Percentiles rank a stretch among this genome's conserved stretches.
These are phyloP conservation scores for Botrytis squamosa DNA, from an alignment of 2,329 filamentous ascomycete species.

Conservation along the genomic window DNA sequence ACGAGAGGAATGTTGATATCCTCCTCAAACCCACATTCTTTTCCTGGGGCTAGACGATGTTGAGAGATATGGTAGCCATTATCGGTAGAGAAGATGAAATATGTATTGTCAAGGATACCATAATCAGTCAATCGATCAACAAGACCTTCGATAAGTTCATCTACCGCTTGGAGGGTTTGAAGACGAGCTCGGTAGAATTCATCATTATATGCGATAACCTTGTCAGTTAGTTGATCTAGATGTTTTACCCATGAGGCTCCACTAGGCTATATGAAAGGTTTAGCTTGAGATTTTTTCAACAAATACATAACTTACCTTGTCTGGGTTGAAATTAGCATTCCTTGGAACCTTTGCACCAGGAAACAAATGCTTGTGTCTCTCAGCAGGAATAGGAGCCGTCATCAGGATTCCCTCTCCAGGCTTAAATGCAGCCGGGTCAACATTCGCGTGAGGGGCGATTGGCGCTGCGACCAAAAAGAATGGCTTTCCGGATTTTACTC, in stretches of 20 bases:
- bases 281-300: neutral
- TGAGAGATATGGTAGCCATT: slow-evolving; percentile 55
- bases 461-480: slow-evolving; percentile 69
- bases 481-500: slow-evolving; percentile 51
- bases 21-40: slow-evolving; percentile 51
- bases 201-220: slow-evolving; percentile 49
- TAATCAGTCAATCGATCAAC: slow-evolving; percentile 44
- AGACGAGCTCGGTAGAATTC: slow-evolving; percentile 53
- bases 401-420: slow-evolving; percentile 35
- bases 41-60: slow-evolving; percentile 51
- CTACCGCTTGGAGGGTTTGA: slow-evolving; percentile 53
- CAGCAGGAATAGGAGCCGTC: slow-evolving; percentile 55
- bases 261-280: slow-evolving; percentile 37
- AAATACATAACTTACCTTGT: slow-evolving; percentile 44
- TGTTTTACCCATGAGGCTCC: slow-evolving; percentile 50
- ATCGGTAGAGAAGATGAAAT: slow-evolving; percentile 59
- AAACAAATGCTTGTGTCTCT: slow-evolving; percentile 63
- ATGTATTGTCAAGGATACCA: slow-evolving; percentile 47
- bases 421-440: slow-evolving; percentile 23
- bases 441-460: slow-evolving; percentile 63
- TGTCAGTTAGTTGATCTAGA: slow-evolving; percentile 44
- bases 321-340: slow-evolving; percentile 65
- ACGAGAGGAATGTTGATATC: slow-evolving; percentile 55
- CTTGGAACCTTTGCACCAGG: slow-evolving; percentile 58
- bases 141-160: slow-evolving; percentile 53